These are phyloP conservation scores for Petunia secreta DNA, from an alignment of 257 asterid species.

Conservation along the genomic window DNA sequence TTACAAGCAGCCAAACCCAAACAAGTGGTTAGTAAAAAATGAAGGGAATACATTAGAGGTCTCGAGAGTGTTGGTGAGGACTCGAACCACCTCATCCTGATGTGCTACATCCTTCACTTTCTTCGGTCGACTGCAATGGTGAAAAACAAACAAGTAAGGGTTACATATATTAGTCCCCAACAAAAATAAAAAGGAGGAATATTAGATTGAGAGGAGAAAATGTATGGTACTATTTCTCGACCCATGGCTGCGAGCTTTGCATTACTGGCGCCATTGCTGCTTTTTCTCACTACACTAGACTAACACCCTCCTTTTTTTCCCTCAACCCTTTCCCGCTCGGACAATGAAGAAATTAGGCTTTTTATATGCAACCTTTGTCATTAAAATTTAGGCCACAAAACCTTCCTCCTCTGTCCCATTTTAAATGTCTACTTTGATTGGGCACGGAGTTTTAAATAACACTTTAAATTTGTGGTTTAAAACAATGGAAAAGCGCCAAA, in stretches of 20 bases:
- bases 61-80: constrained; percentile 92
- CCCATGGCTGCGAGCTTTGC: constrained; percentile 98
- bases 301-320: neutral
- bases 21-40: neutral
- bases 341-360: no score
- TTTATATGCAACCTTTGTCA: neutral
- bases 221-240: constrained; percentile 79
- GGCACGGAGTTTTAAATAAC: no score
- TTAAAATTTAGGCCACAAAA: no score
- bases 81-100: constrained; percentile 97
- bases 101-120: constrained; percentile 97
- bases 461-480: no score
- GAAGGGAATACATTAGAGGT: constrained; percentile 69
- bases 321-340: constrained; percentile 5
- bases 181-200: neutral
- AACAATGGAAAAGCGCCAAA: no score
- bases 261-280: constrained; percentile 77
- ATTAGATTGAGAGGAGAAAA: neutral
- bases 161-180: constrained; percentile 7
- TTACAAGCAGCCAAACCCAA: neutral
- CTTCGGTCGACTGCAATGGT: constrained; percentile 79
- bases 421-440: no score
- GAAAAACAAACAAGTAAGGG: neutral
- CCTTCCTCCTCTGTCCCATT: no score
- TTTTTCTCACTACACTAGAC: neutral